Conservation (phyloP, 2,329 filamentous ascomycete genomes). For the Metarhizium sp. region DNA sequence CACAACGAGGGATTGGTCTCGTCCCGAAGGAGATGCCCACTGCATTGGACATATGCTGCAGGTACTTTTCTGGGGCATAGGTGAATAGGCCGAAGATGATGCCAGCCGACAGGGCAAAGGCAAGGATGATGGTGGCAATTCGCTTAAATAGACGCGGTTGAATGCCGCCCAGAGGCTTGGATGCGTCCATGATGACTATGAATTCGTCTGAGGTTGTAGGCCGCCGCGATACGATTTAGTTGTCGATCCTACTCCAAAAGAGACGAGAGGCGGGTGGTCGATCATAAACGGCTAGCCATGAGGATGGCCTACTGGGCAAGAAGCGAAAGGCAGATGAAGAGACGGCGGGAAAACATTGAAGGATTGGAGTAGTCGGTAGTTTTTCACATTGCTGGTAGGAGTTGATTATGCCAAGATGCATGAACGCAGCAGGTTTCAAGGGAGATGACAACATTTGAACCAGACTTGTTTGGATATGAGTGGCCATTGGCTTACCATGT, state of each 20-base stretch:
- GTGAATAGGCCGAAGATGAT: neutral
- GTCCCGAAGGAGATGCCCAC: neutral
- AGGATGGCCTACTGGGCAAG: neutral
- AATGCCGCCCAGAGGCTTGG: neutral
- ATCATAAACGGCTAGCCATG: neutral
- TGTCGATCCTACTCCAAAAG: no score
- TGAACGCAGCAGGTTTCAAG: no score
- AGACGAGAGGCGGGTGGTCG: no score
- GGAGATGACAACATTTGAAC: no score
- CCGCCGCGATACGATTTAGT: neutral
- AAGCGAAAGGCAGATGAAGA: neutral
- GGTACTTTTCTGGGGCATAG: slow-evolving; percentile 1
- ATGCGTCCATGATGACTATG: neutral
- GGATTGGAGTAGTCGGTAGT: neutral
- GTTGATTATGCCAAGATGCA: no score
- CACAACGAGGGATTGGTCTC: neutral
- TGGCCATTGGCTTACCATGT: no score
- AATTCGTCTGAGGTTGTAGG: neutral
- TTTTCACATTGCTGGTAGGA: no score
- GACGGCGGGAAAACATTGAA: neutral
- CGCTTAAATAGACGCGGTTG: slow-evolving; percentile 1
- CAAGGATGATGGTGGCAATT: slow-evolving; percentile 1
- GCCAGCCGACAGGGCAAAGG: slow-evolving; percentile 1
- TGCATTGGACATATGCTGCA: neutral
- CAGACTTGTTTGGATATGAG: no score